Evolutionary conservation across 1,139 yeast species (phyloP).

Genomic region (Eremothecium coryli): DNA sequence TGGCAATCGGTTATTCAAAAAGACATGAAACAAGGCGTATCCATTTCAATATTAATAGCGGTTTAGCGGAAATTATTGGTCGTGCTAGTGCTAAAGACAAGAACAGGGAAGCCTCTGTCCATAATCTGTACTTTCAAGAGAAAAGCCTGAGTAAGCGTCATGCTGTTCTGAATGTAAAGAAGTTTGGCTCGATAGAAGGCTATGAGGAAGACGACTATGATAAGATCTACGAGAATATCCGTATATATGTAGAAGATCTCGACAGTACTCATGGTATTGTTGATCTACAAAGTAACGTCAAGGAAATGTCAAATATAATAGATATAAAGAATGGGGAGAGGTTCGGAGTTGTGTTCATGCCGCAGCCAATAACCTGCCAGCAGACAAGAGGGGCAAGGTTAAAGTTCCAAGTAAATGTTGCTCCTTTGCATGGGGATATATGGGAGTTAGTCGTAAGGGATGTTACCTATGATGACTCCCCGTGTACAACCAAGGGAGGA

Average conservation of each 20-base stretch:
- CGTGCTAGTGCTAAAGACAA: constrained; percentile 17
- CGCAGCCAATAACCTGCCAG: constrained; percentile 7
- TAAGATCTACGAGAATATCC: constrained; percentile 14
- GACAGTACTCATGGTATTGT: constrained; percentile 21
- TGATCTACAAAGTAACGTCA: constrained; percentile 14
- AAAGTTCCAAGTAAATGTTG: constrained; percentile 9
- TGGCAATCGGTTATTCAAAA: not conserved
- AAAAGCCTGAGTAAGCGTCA: constrained; percentile 18
- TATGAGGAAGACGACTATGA: constrained; percentile 11
- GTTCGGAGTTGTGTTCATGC: constrained; percentile 17
- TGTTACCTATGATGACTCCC: constrained; percentile 11
- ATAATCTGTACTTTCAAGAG: constrained; percentile 16
- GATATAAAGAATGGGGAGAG: constrained; percentile 23
- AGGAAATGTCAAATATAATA: constrained; percentile 12
- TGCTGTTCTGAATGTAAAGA: constrained; percentile 18
- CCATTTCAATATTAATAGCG: constrained; percentile 4
- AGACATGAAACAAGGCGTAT: constrained; percentile 2
- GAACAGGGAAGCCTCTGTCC: constrained; percentile 11
- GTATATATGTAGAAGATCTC: constrained; percentile 20
- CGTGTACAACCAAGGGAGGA: constrained; percentile 8
- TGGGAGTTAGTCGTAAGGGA: constrained; percentile 8
- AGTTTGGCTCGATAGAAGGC: constrained; percentile 6
- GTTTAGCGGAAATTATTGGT: constrained; percentile 16
- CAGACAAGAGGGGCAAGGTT: constrained; percentile 13
- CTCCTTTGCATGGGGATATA: not conserved